phyloP scores from a whole-genome alignment of 2,329 filamentous ascomycete genomes.

The Bimuria novae-zelandiae region DNA sequence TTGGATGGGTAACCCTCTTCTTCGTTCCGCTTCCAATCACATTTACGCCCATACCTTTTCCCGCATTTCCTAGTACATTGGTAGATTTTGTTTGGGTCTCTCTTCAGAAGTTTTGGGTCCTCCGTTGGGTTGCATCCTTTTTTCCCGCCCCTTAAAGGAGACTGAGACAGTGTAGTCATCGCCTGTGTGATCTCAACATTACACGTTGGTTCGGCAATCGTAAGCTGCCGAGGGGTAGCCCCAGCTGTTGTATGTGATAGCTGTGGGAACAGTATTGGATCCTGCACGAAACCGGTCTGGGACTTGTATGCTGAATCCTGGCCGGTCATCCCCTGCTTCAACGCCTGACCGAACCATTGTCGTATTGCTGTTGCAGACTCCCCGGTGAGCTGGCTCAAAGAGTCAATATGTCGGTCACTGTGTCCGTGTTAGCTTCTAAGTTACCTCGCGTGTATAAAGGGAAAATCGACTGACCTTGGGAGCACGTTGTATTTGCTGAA shows the following conservation, averaged over 20 bases:
- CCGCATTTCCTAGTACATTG: conserved; percentile 46
- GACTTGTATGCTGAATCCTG: conserved; percentile 46
- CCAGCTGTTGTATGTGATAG: conserved; percentile 11
- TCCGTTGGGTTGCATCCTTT: conserved; percentile 43
- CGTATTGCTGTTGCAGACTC: conserved; percentile 39
- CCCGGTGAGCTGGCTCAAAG: conserved; percentile 42
- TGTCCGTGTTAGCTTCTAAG: neutral
- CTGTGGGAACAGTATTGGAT: conserved; percentile 27
- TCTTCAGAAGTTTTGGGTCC: conserved; percentile 31
- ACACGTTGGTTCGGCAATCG: conserved; percentile 15
- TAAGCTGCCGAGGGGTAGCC: conserved; percentile 1
- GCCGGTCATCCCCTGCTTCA: conserved; percentile 43
- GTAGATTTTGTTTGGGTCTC: conserved; percentile 44
- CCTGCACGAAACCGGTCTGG: conserved; percentile 37
- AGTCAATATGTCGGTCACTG: conserved; percentile 43
- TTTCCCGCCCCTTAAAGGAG: conserved; percentile 33
- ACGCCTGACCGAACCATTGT: conserved; percentile 42
- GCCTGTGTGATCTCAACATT: conserved; percentile 19
- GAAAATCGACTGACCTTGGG: conserved; percentile 23
- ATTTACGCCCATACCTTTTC: conserved; percentile 45
- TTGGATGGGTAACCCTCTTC: conserved; percentile 43
- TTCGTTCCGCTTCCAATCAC: conserved; percentile 47
- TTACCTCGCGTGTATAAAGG: neutral
- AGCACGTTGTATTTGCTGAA: conserved; percentile 45
- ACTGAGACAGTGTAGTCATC: conserved; percentile 17